Evolutionary conservation across 1,139 yeast species (phyloP).

Genomic region (Geotrichum aggregatum): DNA sequence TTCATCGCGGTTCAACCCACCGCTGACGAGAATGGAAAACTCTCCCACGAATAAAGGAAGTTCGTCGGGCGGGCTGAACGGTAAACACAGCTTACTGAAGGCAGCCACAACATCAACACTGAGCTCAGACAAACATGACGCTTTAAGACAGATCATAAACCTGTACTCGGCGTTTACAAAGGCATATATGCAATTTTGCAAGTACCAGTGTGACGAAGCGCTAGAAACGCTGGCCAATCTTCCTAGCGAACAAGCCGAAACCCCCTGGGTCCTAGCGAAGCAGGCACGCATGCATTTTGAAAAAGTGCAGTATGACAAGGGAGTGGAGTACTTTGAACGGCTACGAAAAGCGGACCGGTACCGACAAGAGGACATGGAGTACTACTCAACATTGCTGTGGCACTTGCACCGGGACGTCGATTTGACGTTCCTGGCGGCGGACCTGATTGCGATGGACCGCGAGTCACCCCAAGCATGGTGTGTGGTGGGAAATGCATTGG

Average conservation of each 20-base stretch:
- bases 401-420: conserved; percentile 83
- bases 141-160: conserved; percentile 38
- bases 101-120: conserved; percentile 11
- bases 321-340: conserved; percentile 59
- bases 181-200: conserved; percentile 59
- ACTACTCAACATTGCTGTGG: conserved; percentile 87
- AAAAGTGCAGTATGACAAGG: conserved; percentile 75
- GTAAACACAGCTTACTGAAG: conserved; percentile 6
- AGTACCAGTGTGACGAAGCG: conserved; percentile 78
- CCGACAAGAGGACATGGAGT: conserved; percentile 86
- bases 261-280: conserved; percentile 84
- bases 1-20: not conserved
- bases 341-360: conserved; percentile 70
- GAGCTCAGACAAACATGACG: conserved; percentile 14
- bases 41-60: conserved; percentile 1
- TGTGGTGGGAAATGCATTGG: conserved; percentile 81
- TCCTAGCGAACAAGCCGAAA: conserved; percentile 58
- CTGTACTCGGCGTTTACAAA: conserved; percentile 62
- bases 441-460: conserved; percentile 63
- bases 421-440: conserved; percentile 76
- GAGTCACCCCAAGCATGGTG: conserved; percentile 86
- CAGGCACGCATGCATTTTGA: conserved; percentile 83
- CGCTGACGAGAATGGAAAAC: not conserved
- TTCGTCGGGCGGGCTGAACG: not conserved
- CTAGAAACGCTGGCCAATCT: conserved; percentile 61